Evolutionary conservation across 2,329 filamentous ascomycete species (phyloP).

Genomic region (Alternaria longipes): DNA sequence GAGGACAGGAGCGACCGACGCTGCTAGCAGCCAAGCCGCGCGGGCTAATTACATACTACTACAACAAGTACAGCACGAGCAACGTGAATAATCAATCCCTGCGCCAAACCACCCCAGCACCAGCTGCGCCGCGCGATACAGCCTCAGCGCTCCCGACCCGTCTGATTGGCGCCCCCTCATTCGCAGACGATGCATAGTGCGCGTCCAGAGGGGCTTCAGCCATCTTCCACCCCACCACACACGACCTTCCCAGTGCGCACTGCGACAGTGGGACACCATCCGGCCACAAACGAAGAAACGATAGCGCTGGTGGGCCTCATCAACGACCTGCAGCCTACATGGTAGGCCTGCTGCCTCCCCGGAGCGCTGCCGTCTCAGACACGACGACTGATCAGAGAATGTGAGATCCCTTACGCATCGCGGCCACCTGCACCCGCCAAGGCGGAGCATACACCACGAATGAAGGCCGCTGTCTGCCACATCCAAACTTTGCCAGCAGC

Average conservation of each 20-base stretch:
- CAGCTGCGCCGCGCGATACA: slow-evolving; percentile 25
- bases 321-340: slow-evolving; percentile 28
- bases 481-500: slow-evolving; percentile 24
- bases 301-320: slow-evolving; percentile 35
- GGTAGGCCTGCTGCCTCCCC: slow-evolving; percentile 12
- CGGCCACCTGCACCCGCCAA: slow-evolving; percentile 38
- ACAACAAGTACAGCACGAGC: slow-evolving; percentile 4
- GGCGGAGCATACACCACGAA: slow-evolving; percentile 31
- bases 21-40: slow-evolving; percentile 16
- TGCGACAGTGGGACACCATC: slow-evolving; percentile 26
- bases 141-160: slow-evolving; percentile 20
- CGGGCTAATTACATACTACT: slow-evolving; percentile 8
- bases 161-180: slow-evolving; percentile 11
- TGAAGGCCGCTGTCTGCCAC: slow-evolving; percentile 28
- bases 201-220: slow-evolving; percentile 22
- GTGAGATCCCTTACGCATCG: slow-evolving; percentile 32
- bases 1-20: slow-evolving; percentile 14
- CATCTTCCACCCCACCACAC: slow-evolving; percentile 18
- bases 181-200: slow-evolving; percentile 17
- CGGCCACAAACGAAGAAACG: slow-evolving; percentile 33
- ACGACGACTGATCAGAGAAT: slow-evolving; percentile 11
- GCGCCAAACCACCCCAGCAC: slow-evolving; percentile 8
- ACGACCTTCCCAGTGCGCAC: slow-evolving; percentile 9
- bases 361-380: slow-evolving; percentile 17
- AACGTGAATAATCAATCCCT: slow-evolving; percentile 21